Evolutionary conservation across 139 green algal species (phyloP), one percentile per base, ranked within the genome.

Genomic region (Chlorella sp.): DNA sequence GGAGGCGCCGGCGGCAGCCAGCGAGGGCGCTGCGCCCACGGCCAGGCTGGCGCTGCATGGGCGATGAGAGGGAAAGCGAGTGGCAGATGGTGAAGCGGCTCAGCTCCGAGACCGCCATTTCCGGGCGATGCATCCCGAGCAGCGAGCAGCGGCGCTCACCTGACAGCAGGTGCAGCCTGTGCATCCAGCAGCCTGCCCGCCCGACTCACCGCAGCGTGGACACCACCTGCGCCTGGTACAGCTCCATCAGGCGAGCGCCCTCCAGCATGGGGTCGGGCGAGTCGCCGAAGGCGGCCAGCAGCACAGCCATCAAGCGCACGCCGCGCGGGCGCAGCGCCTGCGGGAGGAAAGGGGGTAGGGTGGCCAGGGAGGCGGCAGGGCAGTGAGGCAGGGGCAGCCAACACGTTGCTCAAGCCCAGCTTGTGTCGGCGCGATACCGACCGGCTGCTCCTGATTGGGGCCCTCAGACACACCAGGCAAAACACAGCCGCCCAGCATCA

Each of bases 201-300:
- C 32, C n/a, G 9, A 43, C 65, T 51, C 80, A 89, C 69, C 94
- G 84, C 43, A 96, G 87, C 28, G 95, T 88, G 16, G 93, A 93
- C 44, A 96, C 91, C 56, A 95, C 88, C 85, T 96, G 94, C 16
- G 95, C 95, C 82, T 96, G 92, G 88, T 95, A 95, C 88, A 95
- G 93, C 90, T 94, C 92, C 65, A 97, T 89, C 30, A 97, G 87
- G 34, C 84, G 86, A 26, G 62, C 60, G 1, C 48, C 88, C 44
- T 90, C 89, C 28, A 89, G 73, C 60, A 94, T 60, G 0, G 94
- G 94, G 84, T 97, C 94, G 28, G 86, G 78, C 36, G 92, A 88
- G 51, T 79, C 84, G 9, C 86, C 92, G 82, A 95, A 96, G 14
- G 81, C 81, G 9, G 43, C 26, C 70, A 97, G 34, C 41, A 93